Evolutionary conservation across 2,329 filamentous ascomycete species (phyloP).

Genomic region (Alternaria metachromatica): DNA sequence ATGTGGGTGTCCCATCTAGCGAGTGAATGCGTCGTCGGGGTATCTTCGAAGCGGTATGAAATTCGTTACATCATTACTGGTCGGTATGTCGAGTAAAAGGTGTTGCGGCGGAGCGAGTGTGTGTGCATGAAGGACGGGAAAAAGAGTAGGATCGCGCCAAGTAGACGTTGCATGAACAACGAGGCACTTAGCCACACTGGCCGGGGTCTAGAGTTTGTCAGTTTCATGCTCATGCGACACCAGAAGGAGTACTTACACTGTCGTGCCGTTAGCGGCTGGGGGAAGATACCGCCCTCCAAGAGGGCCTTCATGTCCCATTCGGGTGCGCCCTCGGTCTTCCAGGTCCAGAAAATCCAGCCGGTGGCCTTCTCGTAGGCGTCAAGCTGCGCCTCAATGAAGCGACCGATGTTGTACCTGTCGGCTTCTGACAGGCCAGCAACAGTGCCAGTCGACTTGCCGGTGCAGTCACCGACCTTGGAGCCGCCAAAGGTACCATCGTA

Average conservation of each 20-base stretch:
- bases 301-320: constrained; percentile 59
- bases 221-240: constrained; percentile 6
- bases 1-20: constrained; percentile 15
- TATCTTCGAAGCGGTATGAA: constrained; percentile 32
- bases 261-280: constrained; percentile 50
- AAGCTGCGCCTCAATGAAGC: constrained; percentile 57
- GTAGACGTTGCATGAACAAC: neutral
- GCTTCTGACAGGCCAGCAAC: constrained; percentile 50
- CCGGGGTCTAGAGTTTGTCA: constrained; percentile 37
- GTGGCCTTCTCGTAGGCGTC: constrained; percentile 56
- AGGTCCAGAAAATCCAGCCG: constrained; percentile 60
- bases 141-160: constrained; percentile 13
- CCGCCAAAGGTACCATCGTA: constrained; percentile 53
- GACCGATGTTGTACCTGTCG: constrained; percentile 53
- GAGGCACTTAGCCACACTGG: constrained; percentile 40
- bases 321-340: constrained; percentile 58
- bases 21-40: constrained; percentile 32
- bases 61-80: constrained; percentile 30
- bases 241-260: constrained; percentile 43
- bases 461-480: constrained; percentile 52
- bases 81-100: neutral
- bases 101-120: constrained; percentile 23
- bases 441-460: constrained; percentile 53
- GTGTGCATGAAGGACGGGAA: constrained; percentile 5
- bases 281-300: constrained; percentile 56